Base-by-base conservation (phyloP, 2,329 filamentous ascomycete species). In the Byssochlamys sp. region DNA sequence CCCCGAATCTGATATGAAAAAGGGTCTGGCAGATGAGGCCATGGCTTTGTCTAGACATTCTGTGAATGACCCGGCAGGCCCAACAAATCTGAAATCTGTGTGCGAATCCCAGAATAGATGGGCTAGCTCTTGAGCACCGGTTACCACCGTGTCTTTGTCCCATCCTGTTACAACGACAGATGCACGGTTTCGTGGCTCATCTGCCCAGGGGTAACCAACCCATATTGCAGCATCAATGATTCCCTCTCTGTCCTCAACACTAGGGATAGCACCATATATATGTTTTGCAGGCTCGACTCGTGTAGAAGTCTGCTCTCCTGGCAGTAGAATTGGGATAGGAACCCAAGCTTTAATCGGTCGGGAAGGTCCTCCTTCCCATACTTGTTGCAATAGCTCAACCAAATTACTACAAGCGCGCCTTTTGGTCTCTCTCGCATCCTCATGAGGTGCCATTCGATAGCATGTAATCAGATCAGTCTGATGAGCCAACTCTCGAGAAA, bases 141-240 rank as follows among this genome's bases (percentile, higher is more conserved):
- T 59, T 0, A 68, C 64, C 1, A 79, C 71, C 0, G 69, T 68
- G 1, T 65, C 60, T 54, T 71, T 60, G 51, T 80, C 72, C 79
- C 79, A 81, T 10, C 80, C 80, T 0, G 79, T 81, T 0, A 79
- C 78, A 3, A 81, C 73, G 2, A 81, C 73, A 1, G 68, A 76
- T 0, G 79, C 80, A 5, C 77, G 72, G 58, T 81, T 80, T 24
- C 80, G 73, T 25, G 78, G 78, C 63, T 81, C 80, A 58, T 82
- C 80, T 0, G 80, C 80, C 80, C 80, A 82, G 0, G 80, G 76
- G 60, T 82, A 82, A 1, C 80, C 80, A 0, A 82, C 80, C 80
- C 80, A 82, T 28, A 82, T 73, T 0, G 78, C 78, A 0, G 79
- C 80, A 62, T 82, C 80, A 11, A 81, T 66, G 1, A 82, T 69